phyloP scores from a whole-genome alignment of 441 rosid genomes.

The Eruca vesicaria region DNA sequence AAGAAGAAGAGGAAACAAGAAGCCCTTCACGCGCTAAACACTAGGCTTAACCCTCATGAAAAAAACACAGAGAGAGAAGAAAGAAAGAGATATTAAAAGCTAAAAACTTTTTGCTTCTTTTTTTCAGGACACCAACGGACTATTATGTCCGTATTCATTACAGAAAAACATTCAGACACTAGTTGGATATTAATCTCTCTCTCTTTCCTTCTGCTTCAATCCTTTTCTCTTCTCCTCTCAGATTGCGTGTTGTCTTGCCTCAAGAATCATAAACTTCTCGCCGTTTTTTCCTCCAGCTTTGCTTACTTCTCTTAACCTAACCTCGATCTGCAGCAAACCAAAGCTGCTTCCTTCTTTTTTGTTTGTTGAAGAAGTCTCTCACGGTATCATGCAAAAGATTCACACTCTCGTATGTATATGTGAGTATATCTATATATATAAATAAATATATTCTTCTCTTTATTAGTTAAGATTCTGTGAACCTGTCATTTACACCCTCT shows the following conservation, averaged over 20 bases:
- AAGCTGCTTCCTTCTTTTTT: slow-evolving; percentile 24
- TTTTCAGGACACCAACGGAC: not conserved
- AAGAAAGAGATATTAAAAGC: not conserved
- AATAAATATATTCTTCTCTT: not conserved
- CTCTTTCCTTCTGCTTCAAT: not conserved
- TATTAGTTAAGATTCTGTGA: slow-evolving; percentile 4
- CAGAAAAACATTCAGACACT: not conserved
- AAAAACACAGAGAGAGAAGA: not conserved
- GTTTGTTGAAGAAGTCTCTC: slow-evolving; percentile 28
- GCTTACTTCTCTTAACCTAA: not conserved
- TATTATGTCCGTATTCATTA: not conserved
- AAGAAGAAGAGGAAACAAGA: not conserved
- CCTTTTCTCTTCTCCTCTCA: not conserved
- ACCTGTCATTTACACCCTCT: slow-evolving; percentile 29
- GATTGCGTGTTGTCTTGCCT: slow-evolving; percentile 17
- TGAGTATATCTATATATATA: not conserved
- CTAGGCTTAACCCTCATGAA: not conserved
- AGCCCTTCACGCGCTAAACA: not conserved
- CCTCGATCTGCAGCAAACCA: not conserved
- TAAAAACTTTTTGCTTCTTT: not conserved
- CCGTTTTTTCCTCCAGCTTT: slow-evolving; percentile 10
- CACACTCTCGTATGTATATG: not conserved
- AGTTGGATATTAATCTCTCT: not conserved
- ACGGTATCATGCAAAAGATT: slow-evolving; percentile 33
- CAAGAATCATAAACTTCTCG: slow-evolving; percentile 33